A percentile compares a stretch with the other conserved stretches of the same genome.
Evolutionary conservation across 2,329 filamentous ascomycete genomes (phyloP).

Genomic region (Aureobasidium zeae): DNA sequence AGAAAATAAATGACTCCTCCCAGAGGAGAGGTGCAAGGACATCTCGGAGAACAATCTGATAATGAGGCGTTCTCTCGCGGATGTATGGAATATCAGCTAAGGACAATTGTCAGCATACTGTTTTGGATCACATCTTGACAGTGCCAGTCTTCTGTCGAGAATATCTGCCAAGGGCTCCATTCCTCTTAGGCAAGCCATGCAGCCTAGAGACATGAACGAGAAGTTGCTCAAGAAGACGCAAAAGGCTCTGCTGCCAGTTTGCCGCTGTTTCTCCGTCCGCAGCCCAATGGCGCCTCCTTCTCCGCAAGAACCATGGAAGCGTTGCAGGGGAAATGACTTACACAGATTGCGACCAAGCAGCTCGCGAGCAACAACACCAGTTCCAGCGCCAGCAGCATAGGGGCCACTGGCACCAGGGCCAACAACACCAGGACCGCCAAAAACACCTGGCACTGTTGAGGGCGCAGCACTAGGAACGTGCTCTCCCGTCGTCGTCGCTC

Average conservation of each 20-base stretch:
- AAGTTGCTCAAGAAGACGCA: background rate
- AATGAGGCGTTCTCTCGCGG: background rate
- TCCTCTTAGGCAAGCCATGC: too few relatives aligned
- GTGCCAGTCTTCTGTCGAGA: background rate
- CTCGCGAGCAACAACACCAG: background rate
- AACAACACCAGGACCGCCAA: background rate
- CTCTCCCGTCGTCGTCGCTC: slow-evolving; percentile 4
- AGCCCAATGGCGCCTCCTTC: background rate
- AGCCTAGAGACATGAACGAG: too few relatives aligned
- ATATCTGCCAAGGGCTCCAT: background rate
- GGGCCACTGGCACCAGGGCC: background rate
- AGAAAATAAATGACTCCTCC: slow-evolving; percentile 39
- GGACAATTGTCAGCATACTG: background rate
- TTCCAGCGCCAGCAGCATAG: background rate
- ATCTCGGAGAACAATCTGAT: slow-evolving; percentile 35
- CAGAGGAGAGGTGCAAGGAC: slow-evolving; percentile 38
- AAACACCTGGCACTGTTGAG: slow-evolving; percentile 3
- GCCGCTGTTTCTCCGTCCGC: slow-evolving; percentile 2
- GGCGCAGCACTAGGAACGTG: background rate
- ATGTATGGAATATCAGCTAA: background rate
- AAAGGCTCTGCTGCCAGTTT: background rate
- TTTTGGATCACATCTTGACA: background rate
- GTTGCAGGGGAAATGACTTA: slow-evolving; percentile 9
- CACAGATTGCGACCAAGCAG: background rate
- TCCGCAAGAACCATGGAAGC: slow-evolving; percentile 29